Evolutionary conservation across 345 rosid species (phyloP).

Genomic region (Kernera saxatilis): DNA sequence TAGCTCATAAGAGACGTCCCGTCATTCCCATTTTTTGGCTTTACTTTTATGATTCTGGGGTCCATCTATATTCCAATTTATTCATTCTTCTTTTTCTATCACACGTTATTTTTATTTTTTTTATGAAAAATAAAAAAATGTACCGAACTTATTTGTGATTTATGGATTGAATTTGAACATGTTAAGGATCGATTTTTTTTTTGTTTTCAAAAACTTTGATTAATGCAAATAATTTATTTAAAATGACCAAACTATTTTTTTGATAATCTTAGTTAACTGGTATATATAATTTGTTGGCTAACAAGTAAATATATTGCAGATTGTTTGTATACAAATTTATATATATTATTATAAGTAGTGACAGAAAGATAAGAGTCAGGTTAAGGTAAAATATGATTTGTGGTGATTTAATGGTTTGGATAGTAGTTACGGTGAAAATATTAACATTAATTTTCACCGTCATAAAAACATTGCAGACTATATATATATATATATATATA

Average conservation of each 20-base stretch:
- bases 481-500: background rate
- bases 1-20: conserved; percentile 27
- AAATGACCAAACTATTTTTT: background rate
- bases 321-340: no score
- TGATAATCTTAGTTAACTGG: no score
- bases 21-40: conserved; percentile 25
- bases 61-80: conserved; percentile 14
- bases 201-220: no score
- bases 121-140: no score
- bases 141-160: no score
- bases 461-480: background rate
- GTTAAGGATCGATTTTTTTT: background rate
- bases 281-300: no score
- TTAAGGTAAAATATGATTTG: background rate
- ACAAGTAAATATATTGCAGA: background rate
- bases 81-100: background rate
- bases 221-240: background rate
- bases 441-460: background rate
- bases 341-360: background rate
- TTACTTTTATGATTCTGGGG: conserved; percentile 22
- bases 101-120: no score
- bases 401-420: background rate
- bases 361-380: background rate
- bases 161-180: no score
- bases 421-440: background rate